Base-by-base conservation (phyloP, 73 alveolate species). In the Symbiodinium natans region DNA sequence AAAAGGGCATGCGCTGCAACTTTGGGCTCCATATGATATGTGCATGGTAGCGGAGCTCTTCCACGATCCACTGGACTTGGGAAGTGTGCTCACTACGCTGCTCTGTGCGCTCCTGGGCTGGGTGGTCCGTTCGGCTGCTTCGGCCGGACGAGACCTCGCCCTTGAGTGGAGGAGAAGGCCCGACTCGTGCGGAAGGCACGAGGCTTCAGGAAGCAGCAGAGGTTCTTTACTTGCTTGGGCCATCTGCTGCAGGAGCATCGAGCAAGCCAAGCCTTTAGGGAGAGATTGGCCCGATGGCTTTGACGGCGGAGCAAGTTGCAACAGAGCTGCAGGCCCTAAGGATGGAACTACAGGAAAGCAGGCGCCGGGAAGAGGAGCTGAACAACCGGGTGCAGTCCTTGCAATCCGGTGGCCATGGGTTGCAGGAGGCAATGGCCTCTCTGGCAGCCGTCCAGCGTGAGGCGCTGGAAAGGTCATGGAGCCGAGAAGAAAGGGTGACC, bases 31-130 rank as follows among this genome's bases (percentile, higher is more conserved):
- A 48, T 82, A 82, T 3, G 25, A 13, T 82, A 10, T 39, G 88
- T 31, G 39, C 88, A 82, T 82, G 88, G 88, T 82, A 82, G 88
- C 88, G 88, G 88, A 82, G 88, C 88, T 1, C 88, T 82, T 48
- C 17, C 19, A 48, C 63, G 63, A 25, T 48, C 19, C 63, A 48
- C 13, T 48, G 63, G 63, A 48, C 63, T 25, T 48, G 63, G 63
- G 63, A 48, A 48, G 63, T 48, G 63, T 48, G 63, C 63, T 48
- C 27, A 48, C 33, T 29, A 48, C 41, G 41, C 36, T 19, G 59
- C 88, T 82, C 88, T 48, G 42, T 38, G 39, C 4, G 42, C 13
- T 82, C 59, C 11, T 17, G 88, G 59, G 59, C 63, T 25, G 40
- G 34, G 59, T 29, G 88, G 31, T 8, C 36, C 38, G 5, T 1